Conservation (phyloP, 2,329 filamentous ascomycete species). For the Fusarium verrucosum region DNA sequence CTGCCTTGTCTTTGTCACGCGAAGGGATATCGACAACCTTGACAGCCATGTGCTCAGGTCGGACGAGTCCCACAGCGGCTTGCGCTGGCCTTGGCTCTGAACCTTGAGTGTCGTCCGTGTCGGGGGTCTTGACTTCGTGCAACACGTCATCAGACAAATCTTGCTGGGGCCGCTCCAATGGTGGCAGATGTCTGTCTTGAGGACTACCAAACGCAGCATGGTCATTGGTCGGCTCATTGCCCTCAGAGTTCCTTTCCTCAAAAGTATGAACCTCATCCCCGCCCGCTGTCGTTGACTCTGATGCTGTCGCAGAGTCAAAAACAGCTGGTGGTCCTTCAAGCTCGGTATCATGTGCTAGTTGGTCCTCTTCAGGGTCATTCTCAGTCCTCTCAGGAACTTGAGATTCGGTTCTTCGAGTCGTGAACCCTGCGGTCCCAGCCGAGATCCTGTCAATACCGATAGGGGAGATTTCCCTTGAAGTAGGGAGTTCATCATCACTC, state of each 20-base stretch:
- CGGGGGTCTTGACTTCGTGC: slow-evolving; percentile 12
- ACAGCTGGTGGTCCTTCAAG: neutral
- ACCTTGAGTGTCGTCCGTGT: slow-evolving; percentile 23
- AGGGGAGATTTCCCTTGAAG: slow-evolving; percentile 11
- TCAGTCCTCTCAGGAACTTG: neutral
- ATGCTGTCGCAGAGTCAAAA: neutral
- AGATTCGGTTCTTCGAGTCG: neutral
- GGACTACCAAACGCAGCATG: neutral
- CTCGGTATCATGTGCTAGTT: neutral
- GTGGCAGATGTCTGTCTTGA: neutral
- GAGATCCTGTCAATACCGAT: slow-evolving; percentile 13
- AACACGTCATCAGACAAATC: slow-evolving; percentile 6
- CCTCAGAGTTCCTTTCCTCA: slow-evolving; percentile 3
- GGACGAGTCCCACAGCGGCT: slow-evolving; percentile 7
- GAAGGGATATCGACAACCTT: slow-evolving; percentile 32
- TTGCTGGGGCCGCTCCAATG: neutral
- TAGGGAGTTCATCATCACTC: slow-evolving; percentile 13
- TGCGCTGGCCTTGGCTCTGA: slow-evolving; percentile 20
- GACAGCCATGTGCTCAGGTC: slow-evolving; percentile 13
- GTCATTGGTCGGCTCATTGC: neutral
- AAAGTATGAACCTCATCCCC: neutral
- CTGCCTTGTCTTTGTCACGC: slow-evolving; percentile 32
- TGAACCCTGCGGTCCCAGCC: neutral
- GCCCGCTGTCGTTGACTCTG: neutral
- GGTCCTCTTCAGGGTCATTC: neutral